These are phyloP conservation scores for Penicillium nucicola DNA, from an alignment of 495 filamentous ascomycete genomes.

Conservation along the genomic window DNA sequence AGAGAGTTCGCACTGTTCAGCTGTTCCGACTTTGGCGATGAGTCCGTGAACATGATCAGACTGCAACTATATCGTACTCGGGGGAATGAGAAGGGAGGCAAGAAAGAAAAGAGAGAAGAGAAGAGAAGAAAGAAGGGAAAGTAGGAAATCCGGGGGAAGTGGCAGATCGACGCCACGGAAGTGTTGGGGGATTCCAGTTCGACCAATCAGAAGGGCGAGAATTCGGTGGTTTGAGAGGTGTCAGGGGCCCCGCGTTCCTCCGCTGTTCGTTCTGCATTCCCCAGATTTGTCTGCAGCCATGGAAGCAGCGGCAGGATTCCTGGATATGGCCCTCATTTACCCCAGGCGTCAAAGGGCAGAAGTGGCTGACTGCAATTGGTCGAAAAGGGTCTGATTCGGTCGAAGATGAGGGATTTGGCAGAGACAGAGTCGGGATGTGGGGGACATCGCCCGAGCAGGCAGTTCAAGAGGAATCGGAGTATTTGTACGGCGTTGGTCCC, in stretches of 20 bases:
- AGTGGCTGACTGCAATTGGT: too few species aligned
- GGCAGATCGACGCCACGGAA: not conserved
- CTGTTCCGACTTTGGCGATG: slow-evolving; percentile 7
- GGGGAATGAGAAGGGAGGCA: not conserved
- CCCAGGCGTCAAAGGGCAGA: too few species aligned
- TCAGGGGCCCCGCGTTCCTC: too few species aligned
- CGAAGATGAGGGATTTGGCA: too few species aligned
- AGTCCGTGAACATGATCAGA: slow-evolving; percentile 16
- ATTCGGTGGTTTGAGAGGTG: too few species aligned
- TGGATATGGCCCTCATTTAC: not conserved
- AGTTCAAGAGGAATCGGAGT: not conserved
- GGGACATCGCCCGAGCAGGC: slow-evolving; percentile 8
- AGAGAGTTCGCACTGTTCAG: slow-evolving; percentile 8
- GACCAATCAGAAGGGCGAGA: too few species aligned
- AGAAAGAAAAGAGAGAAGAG: not conserved
- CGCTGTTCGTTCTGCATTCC: too few species aligned
- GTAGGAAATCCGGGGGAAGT: not conserved
- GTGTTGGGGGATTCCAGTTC: too few species aligned
- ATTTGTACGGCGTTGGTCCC: too few species aligned
- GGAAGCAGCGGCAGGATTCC: too few species aligned
- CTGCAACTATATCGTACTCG: not conserved
- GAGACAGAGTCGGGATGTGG: slow-evolving; percentile 18
- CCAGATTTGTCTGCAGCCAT: too few species aligned
- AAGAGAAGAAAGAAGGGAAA: not conserved
- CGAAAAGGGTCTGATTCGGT: too few species aligned